phyloP scores from a whole-genome alignment of 176 grass and related monocot species.

The Melocanna baccifera region DNA sequence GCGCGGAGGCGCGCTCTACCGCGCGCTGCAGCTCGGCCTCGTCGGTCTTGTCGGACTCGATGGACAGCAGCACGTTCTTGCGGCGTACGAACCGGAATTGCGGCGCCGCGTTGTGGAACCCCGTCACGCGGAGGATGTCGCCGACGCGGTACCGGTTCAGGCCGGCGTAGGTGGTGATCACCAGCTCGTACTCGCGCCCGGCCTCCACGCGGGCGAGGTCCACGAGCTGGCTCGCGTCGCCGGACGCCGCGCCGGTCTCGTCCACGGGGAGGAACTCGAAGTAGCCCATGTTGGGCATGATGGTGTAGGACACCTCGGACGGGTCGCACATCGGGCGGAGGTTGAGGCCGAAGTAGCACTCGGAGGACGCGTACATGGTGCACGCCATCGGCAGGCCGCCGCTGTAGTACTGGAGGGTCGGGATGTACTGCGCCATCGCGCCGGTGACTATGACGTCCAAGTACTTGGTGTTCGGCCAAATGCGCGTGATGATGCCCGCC shows the following conservation, averaged over 20 bases:
- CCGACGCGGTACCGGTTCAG: conserved; percentile 94
- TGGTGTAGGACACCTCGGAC: conserved; percentile 89
- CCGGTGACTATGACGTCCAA: conserved; percentile 95
- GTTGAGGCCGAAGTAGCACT: conserved; percentile 96
- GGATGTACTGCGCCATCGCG: conserved; percentile 96
- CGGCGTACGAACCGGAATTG: conserved; percentile 91
- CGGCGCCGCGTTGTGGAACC: conserved; percentile 82
- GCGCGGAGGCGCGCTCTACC: conserved; percentile 64
- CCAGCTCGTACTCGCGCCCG: conserved; percentile 89
- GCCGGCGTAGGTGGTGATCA: conserved; percentile 93
- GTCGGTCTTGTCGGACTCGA: conserved; percentile 97
- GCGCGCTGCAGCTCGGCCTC: conserved; percentile 92
- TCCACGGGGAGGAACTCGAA: conserved; percentile 90
- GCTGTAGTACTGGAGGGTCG: conserved; percentile 80
- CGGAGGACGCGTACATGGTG: conserved; percentile 95
- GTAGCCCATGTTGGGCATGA: conserved; percentile 99
- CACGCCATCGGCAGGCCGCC: conserved; percentile 86
- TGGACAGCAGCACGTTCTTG: conserved; percentile 93
- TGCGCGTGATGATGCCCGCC: conserved; percentile 72
- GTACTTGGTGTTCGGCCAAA: conserved; percentile 96
- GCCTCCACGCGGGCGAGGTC: conserved; percentile 76
- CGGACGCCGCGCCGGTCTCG: conserved; percentile 14
- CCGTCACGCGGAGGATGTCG: conserved; percentile 75
- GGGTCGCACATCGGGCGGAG: conserved; percentile 84
- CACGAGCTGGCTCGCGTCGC: conserved; percentile 48